Conservation (phyloP, 1,284 basidiomycete species). For the Caloboletus inedulis region DNA sequence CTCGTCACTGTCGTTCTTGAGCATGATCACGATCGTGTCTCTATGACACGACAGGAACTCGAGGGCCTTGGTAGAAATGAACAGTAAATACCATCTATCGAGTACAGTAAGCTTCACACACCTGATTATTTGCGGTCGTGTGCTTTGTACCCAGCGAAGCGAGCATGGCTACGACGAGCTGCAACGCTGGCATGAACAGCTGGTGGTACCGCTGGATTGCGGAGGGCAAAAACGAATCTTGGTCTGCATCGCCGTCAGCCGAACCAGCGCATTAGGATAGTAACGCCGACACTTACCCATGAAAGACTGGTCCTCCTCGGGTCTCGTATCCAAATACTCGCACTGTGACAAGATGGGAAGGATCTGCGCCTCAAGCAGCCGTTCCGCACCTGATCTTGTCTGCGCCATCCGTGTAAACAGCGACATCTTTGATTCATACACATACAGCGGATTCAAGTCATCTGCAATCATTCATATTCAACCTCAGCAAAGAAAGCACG, state of each 20-base stretch:
- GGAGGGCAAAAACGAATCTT: slow-evolving; percentile 83
- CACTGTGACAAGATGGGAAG: slow-evolving; percentile 81
- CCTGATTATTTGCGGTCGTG: slow-evolving; percentile 63
- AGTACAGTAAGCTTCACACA: slow-evolving; percentile 28
- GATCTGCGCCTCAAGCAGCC: slow-evolving; percentile 77
- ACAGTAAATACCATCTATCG: neutral
- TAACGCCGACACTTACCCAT: slow-evolving; percentile 53
- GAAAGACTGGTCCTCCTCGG: slow-evolving; percentile 78
- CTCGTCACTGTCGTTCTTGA: slow-evolving; percentile 68
- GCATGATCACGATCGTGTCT: slow-evolving; percentile 74
- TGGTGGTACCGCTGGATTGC: slow-evolving; percentile 88
- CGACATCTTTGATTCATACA: slow-evolving; percentile 94
- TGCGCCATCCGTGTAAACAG: slow-evolving; percentile 84
- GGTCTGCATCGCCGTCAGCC: slow-evolving; percentile 47
- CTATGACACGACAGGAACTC: slow-evolving; percentile 77
- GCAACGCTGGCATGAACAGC: slow-evolving; percentile 80
- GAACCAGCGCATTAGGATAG: neutral
- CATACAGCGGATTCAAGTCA: slow-evolving; percentile 88
- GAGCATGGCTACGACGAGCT: slow-evolving; percentile 71
- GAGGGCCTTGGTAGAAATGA: slow-evolving; percentile 47
- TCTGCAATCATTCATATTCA: slow-evolving; percentile 43
- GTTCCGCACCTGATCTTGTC: slow-evolving; percentile 79
- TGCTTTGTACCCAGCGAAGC: slow-evolving; percentile 68
- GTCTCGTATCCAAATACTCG: slow-evolving; percentile 81
- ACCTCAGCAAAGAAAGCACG: neutral